A percentile compares a stretch with the other conserved stretches of the same genome.
Conservation (phyloP, 176 grass and related monocot genomes). For the Cenchrus purpureus region DNA sequence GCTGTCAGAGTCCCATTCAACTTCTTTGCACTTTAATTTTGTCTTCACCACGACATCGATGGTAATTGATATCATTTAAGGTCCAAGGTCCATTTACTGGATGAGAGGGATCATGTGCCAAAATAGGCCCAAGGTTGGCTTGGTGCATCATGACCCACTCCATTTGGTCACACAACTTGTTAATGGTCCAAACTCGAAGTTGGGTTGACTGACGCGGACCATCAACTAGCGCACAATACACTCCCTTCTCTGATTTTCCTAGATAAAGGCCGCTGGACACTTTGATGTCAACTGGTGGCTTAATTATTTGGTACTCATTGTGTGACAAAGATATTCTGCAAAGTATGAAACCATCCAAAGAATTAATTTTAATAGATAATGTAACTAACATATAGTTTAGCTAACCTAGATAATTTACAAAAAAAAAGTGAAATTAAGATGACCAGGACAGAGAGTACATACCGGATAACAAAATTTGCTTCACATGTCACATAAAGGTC, state of each 20-base stretch:
- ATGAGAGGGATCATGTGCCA: background rate
- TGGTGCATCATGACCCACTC: background rate
- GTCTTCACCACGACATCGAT: background rate
- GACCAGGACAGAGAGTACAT: background rate
- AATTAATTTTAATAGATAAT: background rate
- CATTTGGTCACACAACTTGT: background rate
- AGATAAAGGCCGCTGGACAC: no score
- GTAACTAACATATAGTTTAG: no score
- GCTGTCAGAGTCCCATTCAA: background rate
- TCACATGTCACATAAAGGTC: background rate
- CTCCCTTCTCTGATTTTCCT: background rate
- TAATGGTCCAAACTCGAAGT: background rate
- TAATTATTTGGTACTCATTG: background rate
- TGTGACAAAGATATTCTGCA: background rate
- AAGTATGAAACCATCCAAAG: background rate
- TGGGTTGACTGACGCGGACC: rapidly evolving
- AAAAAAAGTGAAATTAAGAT: no score
- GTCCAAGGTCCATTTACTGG: background rate
- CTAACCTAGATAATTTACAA: no score
- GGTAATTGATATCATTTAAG: background rate
- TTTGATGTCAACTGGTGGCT: background rate
- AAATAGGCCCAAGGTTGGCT: background rate
- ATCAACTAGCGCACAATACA: background rate
- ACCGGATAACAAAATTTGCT: background rate
- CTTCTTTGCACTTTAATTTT: background rate